A percentile compares a stretch with the other conserved stretches of the same genome.
phyloP scores from a whole-genome alignment of 2,329 filamentous ascomycete species.

The Beauveria varroae region DNA sequence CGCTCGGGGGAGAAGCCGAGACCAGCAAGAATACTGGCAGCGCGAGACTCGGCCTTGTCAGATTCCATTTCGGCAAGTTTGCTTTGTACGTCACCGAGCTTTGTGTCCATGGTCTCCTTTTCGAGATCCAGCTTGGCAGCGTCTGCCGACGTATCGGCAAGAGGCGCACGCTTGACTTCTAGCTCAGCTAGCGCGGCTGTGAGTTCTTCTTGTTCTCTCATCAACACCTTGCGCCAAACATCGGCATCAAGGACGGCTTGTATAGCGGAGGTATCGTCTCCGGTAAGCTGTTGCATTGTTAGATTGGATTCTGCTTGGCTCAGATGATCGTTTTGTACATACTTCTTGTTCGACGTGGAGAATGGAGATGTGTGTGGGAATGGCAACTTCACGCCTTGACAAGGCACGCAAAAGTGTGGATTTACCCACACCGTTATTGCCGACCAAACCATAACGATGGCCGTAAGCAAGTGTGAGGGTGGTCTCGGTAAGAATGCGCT shows the following conservation, averaged over 20 bases:
- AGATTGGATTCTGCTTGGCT: conserved; percentile 12
- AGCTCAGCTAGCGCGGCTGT: conserved; percentile 65
- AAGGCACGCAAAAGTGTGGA: conserved; percentile 89
- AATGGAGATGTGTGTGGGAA: conserved; percentile 97
- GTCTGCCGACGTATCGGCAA: conserved; percentile 90
- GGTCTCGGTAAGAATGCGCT: conserved; percentile 85
- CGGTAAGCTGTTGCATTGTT: conserved; percentile 57
- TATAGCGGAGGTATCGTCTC: conserved; percentile 89
- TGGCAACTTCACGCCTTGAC: conserved; percentile 85
- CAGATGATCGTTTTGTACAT: conserved; percentile 18
- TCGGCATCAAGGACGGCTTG: conserved; percentile 96
- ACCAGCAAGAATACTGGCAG: conserved; percentile 92
- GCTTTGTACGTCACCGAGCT: conserved; percentile 80
- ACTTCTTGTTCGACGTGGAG: conserved; percentile 98
- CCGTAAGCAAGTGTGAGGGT: conserved; percentile 86
- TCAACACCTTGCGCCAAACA: conserved; percentile 93
- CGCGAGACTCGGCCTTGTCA: conserved; percentile 92
- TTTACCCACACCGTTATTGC: conserved; percentile 98
- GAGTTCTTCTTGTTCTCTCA: conserved; percentile 87
- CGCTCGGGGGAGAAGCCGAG: conserved; percentile 91
- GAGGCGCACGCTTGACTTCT: conserved; percentile 65
- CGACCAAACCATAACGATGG: conserved; percentile 90
- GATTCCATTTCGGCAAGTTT: conserved; percentile 99
- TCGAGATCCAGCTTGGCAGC: conserved; percentile 78
- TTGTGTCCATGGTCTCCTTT: conserved; percentile 82